Evolutionary conservation across 2,329 filamentous ascomycete genomes (phyloP), one percentile per base, ranked within the genome.

Genomic region (Penicillium corylophilum): DNA sequence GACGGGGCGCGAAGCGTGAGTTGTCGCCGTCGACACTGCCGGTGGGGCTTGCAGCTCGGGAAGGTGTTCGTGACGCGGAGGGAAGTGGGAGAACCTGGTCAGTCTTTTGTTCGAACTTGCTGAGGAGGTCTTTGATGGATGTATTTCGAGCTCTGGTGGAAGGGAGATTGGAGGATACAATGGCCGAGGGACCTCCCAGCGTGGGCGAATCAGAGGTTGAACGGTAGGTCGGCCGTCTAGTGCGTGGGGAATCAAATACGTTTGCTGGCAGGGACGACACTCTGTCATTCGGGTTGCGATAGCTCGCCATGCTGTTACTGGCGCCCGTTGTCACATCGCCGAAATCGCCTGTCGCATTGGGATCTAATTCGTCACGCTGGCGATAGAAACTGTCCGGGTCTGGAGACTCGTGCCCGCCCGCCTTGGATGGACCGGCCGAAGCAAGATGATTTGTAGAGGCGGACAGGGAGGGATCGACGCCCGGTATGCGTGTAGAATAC

Each of bases 71-170:
- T 29, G 69, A 65, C 24, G 65, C 59, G 22, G 64, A 64, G 8
- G 75, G 76, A 13, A 75, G 52, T 4, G 76, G 76, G 22, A 70
- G 73, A 44, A 74, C 62, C 54, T 75, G 71, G 55, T 78, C 76
- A 29, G 64, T 75, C 60, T 79, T 84, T 65, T 86, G 83, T 70
- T 93, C 88, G 73, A 93, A 94, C 48, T 82, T 85, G 71, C 86
- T 89, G 64, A 89, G 85, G 56, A 94, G 77, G 66, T 94, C 89
- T 72, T 87, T 90, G 61, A 94, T 88, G 54, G 87, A 92, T n/a
- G 84, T 79, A 59, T 87, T 80, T 59, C 74, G 71, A 57, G 60
- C 72, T 63, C 68, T 66, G 26, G 54, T 50, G 22, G 55, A 51
- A 24, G 61, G 48, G 22, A 59, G 23, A 40, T 50, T 48, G 31